Evolutionary conservation across 306 rosid species (phyloP), one percentile per base, ranked within the genome.

Genomic region (Cicer bijugum): DNA sequence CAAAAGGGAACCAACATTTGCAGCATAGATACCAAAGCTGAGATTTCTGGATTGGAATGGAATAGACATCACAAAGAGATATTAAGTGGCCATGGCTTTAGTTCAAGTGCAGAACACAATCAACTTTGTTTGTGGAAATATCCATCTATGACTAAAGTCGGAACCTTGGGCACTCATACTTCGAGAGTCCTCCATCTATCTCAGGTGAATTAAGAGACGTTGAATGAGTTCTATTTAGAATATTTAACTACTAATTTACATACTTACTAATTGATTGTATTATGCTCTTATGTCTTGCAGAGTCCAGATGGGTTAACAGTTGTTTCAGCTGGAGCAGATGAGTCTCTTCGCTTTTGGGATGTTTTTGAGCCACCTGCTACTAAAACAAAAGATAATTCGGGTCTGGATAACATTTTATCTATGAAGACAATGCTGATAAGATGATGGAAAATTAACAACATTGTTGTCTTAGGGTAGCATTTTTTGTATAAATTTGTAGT

Each of bases 11-110:
- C 82, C 63, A 78, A 87, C 81, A 63, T 87, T 63, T 67, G 50
- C 73, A 85, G 86, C 86, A 70, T 82, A 63, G 85, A 83, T 58
- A 89, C 95, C 68, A 71, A 85, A 50, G 86, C 97, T 50, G 92
- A 89, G 97, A 84, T 91, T 50, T 91, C 91, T 82, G 92, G 97
- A 71, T 80, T 87, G 46, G 89, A 91, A 73, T 91, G 97, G 92
- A 91, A 91, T 73, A 84, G 78, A 74, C 92, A 89, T 81, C 89
- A 86, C 80, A 89, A 82, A 61, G 95, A 89, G 83, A 52, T 91
- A 69, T 71, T 91, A 77, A 91, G 97, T 72, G 97, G 88, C 7
- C 97, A 91, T 74, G 97, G 97, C 42, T 91, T 81, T 63, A 85
- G 91, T 40, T 51, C 67, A 50, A 44, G 52, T 12, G 53, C 55